Conservation (phyloP, 2,329 filamentous ascomycete species). For the Balansia obtecta region DNA sequence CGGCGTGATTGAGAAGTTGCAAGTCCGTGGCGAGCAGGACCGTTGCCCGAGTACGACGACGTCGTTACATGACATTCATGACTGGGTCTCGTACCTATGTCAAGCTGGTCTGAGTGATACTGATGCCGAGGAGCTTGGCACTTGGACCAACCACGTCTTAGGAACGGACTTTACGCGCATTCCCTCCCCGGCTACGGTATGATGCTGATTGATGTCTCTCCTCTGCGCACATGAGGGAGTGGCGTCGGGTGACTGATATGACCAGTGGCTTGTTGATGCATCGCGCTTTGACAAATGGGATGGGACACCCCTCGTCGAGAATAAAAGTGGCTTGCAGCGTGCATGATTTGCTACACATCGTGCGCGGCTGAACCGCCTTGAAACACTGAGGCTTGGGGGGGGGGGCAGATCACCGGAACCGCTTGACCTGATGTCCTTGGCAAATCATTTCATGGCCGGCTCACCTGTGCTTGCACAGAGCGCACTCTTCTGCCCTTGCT, state of each 20-base stretch:
- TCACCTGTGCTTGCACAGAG: too few relatives aligned
- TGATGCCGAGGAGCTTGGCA: constrained; percentile 14
- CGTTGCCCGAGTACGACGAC: neutral
- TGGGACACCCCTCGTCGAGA: too few relatives aligned
- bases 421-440: too few relatives aligned
- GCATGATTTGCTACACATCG: too few relatives aligned
- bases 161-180: constrained; percentile 17
- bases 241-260: neutral
- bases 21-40: constrained; percentile 11
- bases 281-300: too few relatives aligned
- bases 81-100: constrained; percentile 15
- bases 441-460: too few relatives aligned
- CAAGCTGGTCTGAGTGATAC: constrained; percentile 14
- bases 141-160: constrained; percentile 20
- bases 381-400: too few relatives aligned
- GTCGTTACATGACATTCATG: constrained; percentile 11
- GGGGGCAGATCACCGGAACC: too few relatives aligned
- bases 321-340: too few relatives aligned
- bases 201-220: neutral
- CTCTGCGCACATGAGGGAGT: neutral
- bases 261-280: too few relatives aligned
- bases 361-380: too few relatives aligned
- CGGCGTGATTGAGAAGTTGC: constrained; percentile 22
- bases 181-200: constrained; percentile 1
- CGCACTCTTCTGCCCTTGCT: too few relatives aligned